Evolutionary conservation across 345 rosid species (phyloP), one percentile per base, ranked within the genome.

Genomic region (Populus tremula): DNA sequence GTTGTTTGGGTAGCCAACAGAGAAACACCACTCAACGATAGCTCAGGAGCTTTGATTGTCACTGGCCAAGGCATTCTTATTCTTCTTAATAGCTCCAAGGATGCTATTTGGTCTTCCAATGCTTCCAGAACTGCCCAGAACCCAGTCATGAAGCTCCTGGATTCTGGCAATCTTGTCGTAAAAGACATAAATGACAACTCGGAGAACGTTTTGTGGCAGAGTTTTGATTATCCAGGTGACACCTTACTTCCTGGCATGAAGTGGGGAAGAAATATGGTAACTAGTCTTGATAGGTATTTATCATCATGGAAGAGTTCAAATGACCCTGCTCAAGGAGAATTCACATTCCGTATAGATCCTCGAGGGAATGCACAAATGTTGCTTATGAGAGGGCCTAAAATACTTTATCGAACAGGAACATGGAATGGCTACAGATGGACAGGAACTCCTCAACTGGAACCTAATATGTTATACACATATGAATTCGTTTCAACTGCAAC

Each of bases 1-100:
- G 80, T 83, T 61, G 71, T 73, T 59, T 81, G 84, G 84, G 80
- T 78, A 7, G 85, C 85, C 49, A 82, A 82, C 38, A 71, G 85
- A 76, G 61, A 82, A 45, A 27, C 25, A 9, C 80, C 82, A 23
- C 65, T 78, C 29, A 39, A 10, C 5, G 62, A 39, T 72, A 31
- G 59, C 35, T 65, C 76, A 38, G 81, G 81, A 65, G 72, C 54
- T 65, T 6, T 78, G 17, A 73, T 65, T 49, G 31, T 78, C 71
- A 72, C 72, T 23, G 1, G 8, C 9, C 67, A 53, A 20, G 84
- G 86, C 17, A 74, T 39, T 47, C 85, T 79, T 54, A 78, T 83
- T 41, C 72, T 83, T 35, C 33, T 50, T 14, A 74, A 76, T 62
- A 38, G 75, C 56, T 77, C 47, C 11, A 67, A 73, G 20, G 33